Evolutionary conservation across 1,139 yeast genomes (phyloP), one percentile per base, ranked within the genome.

Genomic region (Eremothecium gossypii): DNA sequence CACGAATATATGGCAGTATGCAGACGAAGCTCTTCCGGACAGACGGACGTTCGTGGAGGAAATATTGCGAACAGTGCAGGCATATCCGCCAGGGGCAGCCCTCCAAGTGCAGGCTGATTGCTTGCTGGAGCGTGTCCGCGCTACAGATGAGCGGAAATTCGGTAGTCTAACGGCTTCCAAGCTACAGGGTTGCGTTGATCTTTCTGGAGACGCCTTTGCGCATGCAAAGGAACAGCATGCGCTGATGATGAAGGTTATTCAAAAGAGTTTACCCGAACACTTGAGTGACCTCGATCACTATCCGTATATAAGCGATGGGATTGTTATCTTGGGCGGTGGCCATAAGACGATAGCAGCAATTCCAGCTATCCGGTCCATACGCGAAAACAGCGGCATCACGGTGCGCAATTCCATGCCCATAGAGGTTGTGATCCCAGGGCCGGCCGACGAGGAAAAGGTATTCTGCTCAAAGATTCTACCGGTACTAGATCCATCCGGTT

Each of bases 261-360:
- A 6, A 3, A 6, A 17, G 6, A 3, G 23, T 3, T 17, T 17
- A 17, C 23, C 23, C 23, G 23, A 17, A 6, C 23, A 17, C 6
- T 3, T 12, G 27, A 38, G 5, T 10, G 33, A 14, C 13, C 40
- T 2, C 31, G 29, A 29, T n/a, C 17, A 4, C 20, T 11, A 12
- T n/a, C 29, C 37, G 7, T 45, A 43, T 30, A 17, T 38, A 14
- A 43, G 41, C 13, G 41, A 42, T n/a, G 49, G 49, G 29, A 39
- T 46, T 12, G 40, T 45, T 1, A 44, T 46, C 28, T 38, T 43
- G n/a, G 49, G 39, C 23, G 49, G 49, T 9, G 46, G 44, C 4
- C 36, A 40, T 13, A 38, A 34, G 28, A 30, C 48, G 2, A 31
- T 46, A 11, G 29, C 39, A 11, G 45, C 46, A 2, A 34, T 45